phyloP scores from a whole-genome alignment of 352 stramenopile genomes.

The Globisporangium nagaii region DNA sequence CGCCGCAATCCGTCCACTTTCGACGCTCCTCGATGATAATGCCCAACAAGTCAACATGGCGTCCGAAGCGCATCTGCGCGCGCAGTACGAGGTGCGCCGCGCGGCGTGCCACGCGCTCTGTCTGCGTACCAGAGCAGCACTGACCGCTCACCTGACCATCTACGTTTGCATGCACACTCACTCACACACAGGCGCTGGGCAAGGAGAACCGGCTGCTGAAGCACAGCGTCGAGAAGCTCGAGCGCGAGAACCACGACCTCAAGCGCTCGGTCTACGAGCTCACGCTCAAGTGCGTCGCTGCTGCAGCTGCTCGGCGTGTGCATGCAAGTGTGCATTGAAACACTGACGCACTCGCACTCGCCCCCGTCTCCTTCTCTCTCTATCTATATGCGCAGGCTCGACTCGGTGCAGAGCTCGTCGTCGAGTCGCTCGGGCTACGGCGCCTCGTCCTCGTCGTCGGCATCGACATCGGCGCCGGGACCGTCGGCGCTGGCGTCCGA shows the following conservation, averaged over 20 bases:
- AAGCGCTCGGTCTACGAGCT: constrained; percentile 90
- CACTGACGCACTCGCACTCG: too few relatives aligned
- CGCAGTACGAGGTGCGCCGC: constrained; percentile 70
- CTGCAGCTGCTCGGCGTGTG: neutral
- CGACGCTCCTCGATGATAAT: neutral
- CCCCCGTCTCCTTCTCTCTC: neutral
- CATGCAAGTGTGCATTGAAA: neutral
- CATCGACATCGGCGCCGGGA: constrained; percentile 5
- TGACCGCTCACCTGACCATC: too few relatives aligned
- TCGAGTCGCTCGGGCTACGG: constrained; percentile 6
- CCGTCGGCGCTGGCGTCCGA: constrained; percentile 25
- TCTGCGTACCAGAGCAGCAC: neutral
- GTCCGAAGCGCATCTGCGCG: constrained; percentile 73
- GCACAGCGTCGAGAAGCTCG: constrained; percentile 74
- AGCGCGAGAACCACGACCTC: constrained; percentile 86
- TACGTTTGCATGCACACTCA: constrained; percentile 1
- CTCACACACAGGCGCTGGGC: constrained; percentile 35
- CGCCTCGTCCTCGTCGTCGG: constrained; percentile 4
- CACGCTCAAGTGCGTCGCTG: constrained; percentile 64
- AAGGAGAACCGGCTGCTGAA: constrained; percentile 88
- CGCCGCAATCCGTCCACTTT: neutral
- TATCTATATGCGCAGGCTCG: constrained; percentile 32
- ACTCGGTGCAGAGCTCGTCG: constrained; percentile 46
- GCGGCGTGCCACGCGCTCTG: neutral
- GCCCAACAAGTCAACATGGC: constrained; percentile 40